Conservation (phyloP, 163 green algal species). For the Scenedesmus sp. region DNA sequence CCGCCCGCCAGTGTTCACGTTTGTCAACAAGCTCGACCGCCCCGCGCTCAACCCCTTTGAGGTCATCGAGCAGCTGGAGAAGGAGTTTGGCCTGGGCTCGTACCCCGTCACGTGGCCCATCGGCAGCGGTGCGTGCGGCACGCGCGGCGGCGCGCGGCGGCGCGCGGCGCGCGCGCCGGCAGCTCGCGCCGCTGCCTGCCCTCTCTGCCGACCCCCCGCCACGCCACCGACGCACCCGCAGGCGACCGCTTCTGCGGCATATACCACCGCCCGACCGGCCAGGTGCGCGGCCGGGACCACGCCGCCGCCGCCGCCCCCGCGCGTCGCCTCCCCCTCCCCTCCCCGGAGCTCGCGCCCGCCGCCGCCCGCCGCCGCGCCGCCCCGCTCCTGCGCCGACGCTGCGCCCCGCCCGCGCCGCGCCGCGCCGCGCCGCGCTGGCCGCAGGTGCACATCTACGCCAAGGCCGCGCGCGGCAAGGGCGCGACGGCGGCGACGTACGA, state of each 20-base stretch:
- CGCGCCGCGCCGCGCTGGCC: too few relatives aligned
- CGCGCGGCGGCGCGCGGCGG: background rate
- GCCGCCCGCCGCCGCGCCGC: too few relatives aligned
- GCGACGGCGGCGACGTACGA: conserved; percentile 54
- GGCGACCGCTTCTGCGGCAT: conserved; percentile 71
- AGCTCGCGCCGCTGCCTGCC: too few relatives aligned
- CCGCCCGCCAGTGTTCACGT: conserved; percentile 39
- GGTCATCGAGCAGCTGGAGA: conserved; percentile 85
- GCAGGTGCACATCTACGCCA: conserved; percentile 37
- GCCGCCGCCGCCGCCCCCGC: too few relatives aligned
- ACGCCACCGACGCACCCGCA: background rate
- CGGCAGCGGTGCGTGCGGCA: conserved; percentile 57
- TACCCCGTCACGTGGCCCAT: conserved; percentile 87
- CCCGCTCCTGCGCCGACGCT: too few relatives aligned
- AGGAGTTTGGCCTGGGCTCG: conserved; percentile 77
- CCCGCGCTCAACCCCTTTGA: conserved; percentile 77
- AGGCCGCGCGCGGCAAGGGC: conserved; percentile 29
- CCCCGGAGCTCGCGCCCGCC: too few relatives aligned
- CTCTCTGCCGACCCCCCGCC: too few relatives aligned
- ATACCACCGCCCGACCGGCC: conserved; percentile 74
- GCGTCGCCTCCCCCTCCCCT: too few relatives aligned
- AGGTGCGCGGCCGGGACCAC: too few relatives aligned
- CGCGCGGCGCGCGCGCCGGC: too few relatives aligned
- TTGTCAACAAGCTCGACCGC: conserved; percentile 79
- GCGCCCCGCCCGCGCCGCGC: too few relatives aligned